Evolutionary conservation across 169 alveolate genomes (phyloP).

Genomic region (Neospora caninum): DNA sequence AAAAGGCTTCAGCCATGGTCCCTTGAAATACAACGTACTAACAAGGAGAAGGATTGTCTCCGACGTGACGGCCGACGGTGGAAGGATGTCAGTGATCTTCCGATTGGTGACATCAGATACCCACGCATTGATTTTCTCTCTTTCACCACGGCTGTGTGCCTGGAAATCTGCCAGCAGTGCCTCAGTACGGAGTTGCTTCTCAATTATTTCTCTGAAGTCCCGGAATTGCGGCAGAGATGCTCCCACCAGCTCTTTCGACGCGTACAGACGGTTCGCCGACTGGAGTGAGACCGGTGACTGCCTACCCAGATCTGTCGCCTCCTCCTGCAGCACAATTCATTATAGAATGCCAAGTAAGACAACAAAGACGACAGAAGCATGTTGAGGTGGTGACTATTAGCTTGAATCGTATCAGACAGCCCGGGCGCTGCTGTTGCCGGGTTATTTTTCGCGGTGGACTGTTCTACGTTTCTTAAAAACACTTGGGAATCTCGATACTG

Average conservation of each 20-base stretch:
- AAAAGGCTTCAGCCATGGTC: slow-evolving; percentile 4
- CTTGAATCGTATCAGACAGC: too few species aligned
- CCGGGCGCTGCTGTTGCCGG: too few species aligned
- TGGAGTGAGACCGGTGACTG: not conserved
- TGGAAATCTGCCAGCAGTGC: not conserved
- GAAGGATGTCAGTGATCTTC: not conserved
- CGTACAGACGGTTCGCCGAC: not conserved
- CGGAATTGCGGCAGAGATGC: not conserved
- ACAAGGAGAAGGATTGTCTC: slow-evolving; percentile 17
- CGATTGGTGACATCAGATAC: not conserved
- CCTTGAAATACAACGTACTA: not conserved
- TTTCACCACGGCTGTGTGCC: not conserved
- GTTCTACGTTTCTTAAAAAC: too few species aligned
- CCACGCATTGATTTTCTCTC: slow-evolving; percentile 3
- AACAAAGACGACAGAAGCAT: too few species aligned
- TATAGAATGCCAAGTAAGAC: too few species aligned
- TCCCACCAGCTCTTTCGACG: not conserved
- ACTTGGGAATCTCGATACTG: too few species aligned
- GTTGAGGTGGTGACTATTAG: too few species aligned
- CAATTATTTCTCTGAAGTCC: not conserved
- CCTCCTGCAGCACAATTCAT: not conserved
- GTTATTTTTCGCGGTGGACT: too few species aligned
- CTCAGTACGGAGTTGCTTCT: not conserved
- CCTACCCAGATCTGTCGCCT: not conserved
- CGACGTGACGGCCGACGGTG: not conserved